These are phyloP conservation scores for Kokia cookei DNA, from an alignment of 441 rosid species.

Conservation along the genomic window DNA sequence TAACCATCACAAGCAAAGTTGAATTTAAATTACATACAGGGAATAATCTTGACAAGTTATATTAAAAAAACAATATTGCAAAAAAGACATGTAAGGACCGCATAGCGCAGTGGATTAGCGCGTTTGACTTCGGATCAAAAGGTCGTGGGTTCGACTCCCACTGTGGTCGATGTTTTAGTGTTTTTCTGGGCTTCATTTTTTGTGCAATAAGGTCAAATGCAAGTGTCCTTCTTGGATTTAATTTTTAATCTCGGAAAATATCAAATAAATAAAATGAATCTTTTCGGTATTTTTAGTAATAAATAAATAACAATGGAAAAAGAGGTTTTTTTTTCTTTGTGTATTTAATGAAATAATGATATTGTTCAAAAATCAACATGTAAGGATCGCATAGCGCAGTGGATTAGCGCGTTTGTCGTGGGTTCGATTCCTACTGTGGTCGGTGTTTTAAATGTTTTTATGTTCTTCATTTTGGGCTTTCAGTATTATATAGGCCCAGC, in stretches of 20 bases:
- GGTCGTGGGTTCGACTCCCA: constrained; percentile 99
- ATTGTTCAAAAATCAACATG: too few species aligned
- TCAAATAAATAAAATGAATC: too few species aligned
- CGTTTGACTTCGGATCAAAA: constrained; percentile 99
- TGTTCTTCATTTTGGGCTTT: neutral
- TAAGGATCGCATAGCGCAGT: constrained; percentile 80
- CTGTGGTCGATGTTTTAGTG: constrained; percentile 47
- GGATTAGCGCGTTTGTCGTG: constrained; percentile 99
- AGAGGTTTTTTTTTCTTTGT: too few species aligned
- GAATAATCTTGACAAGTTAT: too few species aligned
- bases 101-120: constrained; percentile 99
- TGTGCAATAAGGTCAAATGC: neutral
- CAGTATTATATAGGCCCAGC: neutral
- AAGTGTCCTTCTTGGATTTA: too few species aligned
- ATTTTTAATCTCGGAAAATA: too few species aligned
- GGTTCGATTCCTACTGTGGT: constrained; percentile 99
- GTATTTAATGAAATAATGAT: too few species aligned
- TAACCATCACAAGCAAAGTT: too few species aligned
- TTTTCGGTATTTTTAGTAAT: too few species aligned
- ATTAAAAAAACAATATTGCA: too few species aligned
- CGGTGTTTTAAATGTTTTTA: constrained; percentile 22
- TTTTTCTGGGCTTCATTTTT: neutral
- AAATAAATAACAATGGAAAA: too few species aligned
- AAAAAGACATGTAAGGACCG: constrained; percentile 30
- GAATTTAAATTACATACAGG: too few species aligned